Evolutionary conservation across 345 rosid species (phyloP), one percentile per base, ranked within the genome.

Genomic region (Euphorbia lathyris): DNA sequence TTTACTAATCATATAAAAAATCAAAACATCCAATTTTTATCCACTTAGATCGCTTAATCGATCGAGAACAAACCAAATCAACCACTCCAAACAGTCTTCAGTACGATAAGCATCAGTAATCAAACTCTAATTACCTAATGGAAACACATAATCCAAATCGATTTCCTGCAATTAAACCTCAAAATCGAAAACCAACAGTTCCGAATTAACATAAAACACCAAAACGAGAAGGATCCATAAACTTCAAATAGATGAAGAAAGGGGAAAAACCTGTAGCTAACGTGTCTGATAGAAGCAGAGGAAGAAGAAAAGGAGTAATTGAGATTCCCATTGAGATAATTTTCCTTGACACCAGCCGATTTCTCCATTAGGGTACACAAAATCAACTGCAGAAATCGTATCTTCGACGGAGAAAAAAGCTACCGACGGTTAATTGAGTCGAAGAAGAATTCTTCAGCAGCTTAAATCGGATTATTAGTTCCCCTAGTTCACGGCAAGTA

Each of bases 221-320:
- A n/a, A n/a, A n/a, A n/a, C n/a, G n/a, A 36, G 4, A 63, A 23
- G 42, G 32, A 63, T 38, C 4, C 30, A 13, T 13, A 34, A 52
- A 9, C 34, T 52, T 27, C 3, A 68, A 23, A 63, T 48, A 65
- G 11, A 72, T 19, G 27, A 27, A 56, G 20, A 51, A 51, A 30
- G 42, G 25, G 16, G 17, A 34, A 19, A 17, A 30, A 85, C 88
- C 88, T 83, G 86, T 85, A 85, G 67, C 70, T 77, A 50, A 85
- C 86, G 67, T 85, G 81, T 68, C 85, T 71, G 30, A 65, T 81
- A 62, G 88, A 85, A 70, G 47, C 69, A 63, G 81, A 74, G 25
- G 76, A 67, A 63, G 76, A 72, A 38, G 80, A 77, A 62, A 72
- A 72, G 10, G 81, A 82, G 58, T 72, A 71, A 40, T 47, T 26